A percentile compares a stretch with the other conserved stretches of the same genome.
Conservation (phyloP, 495 filamentous ascomycete species). For the Penicillium angulare region DNA sequence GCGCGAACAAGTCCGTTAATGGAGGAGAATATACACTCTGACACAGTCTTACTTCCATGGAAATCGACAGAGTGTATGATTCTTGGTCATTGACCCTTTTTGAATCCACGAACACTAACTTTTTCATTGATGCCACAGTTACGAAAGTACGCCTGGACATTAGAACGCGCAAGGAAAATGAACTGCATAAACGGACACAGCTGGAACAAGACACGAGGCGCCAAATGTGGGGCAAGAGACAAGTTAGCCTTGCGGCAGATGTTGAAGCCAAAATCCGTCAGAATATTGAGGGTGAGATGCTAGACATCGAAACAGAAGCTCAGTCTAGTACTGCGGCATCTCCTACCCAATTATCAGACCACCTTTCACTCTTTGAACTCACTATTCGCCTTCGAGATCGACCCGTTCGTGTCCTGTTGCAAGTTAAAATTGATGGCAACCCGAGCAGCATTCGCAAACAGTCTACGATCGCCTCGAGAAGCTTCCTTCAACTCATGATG, state of each 20-base stretch:
- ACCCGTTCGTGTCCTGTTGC: neutral
- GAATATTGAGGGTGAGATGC: neutral
- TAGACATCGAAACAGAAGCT: neutral
- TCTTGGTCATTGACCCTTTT: neutral
- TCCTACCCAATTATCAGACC: neutral
- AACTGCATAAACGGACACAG: neutral
- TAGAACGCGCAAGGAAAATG: neutral
- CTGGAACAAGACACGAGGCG: neutral
- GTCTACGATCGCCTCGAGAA: neutral
- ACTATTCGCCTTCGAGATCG: neutral
- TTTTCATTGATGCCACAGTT: no score
- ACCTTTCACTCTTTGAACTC: neutral
- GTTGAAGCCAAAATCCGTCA: neutral
- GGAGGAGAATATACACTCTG: neutral
- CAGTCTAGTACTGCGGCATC: neutral
- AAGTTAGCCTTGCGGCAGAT: neutral
- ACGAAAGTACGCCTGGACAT: neutral
- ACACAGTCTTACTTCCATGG: neutral
- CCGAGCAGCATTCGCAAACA: neutral
- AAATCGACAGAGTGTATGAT: neutral
- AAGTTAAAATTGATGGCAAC: neutral
- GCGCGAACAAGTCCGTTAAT: neutral
- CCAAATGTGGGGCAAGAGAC: neutral
- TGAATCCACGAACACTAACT: neutral
- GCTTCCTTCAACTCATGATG: neutral